Evolutionary conservation across 139 green algal species (phyloP), one percentile per base, ranked within the genome.

Genomic region (Pleodorina starrii): DNA sequence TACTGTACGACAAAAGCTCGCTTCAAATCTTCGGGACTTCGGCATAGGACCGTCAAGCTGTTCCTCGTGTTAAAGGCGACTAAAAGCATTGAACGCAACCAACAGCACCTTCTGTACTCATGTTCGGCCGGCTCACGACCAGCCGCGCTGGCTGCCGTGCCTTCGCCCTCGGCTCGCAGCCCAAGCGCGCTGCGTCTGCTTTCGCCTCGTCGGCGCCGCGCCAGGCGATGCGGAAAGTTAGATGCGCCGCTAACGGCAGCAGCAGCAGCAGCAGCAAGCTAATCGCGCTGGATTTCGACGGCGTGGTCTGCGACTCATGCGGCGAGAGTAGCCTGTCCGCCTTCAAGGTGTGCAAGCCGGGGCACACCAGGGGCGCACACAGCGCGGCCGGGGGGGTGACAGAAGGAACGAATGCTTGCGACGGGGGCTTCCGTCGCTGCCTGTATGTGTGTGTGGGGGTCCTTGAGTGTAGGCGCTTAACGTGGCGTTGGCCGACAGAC

Each of bases 201-300:
- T 73, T 73, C 35, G n/a, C 63, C 63, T 36, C 27, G 63, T 23
- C 63, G 48, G 48, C n/a, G n/a, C 2, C 54, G 54, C 5, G 29
- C 2, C 54, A 66, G 25, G 9, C 54, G 54, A 66, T 9, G 69
- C 14, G 5, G n/a, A n/a, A n/a, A n/a, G n/a, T 48, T 9, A 48
- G 48, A 48, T 80, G 72, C 19, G 40, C 72, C 17, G 66, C 43
- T 23, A n/a, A 14, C 27, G 21, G 23, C 36, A 38, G n/a, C n/a
- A n/a, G n/a, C n/a, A n/a, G n/a, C n/a, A n/a, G n/a, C n/a, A n/a
- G n/a, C n/a, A n/a, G 19, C 14, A 59, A 74, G 46, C 84, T 97
- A 0, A 96, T 96, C 87, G 98, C 98, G 10, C 90, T 99, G 11
- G 98, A 99, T 86, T 99, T 99, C 90, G 98, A 99, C 88, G 98